Percentiles rank a stretch among this genome's conserved stretches.
phyloP scores from a whole-genome alignment of 768 basidiomycete genomes.

The Trametes maxima region DNA sequence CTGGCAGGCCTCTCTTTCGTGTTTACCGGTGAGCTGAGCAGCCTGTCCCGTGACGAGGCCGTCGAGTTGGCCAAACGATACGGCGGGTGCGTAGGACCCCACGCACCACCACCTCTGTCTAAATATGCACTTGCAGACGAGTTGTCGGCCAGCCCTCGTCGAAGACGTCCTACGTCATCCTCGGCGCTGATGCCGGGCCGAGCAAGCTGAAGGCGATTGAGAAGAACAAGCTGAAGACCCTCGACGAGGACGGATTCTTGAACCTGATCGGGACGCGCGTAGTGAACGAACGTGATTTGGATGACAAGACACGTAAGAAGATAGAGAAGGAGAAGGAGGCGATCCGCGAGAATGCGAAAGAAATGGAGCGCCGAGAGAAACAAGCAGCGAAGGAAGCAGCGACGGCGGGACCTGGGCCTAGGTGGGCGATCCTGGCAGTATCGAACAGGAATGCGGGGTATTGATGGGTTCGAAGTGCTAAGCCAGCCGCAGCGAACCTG shows the following conservation, averaged over 20 bases:
- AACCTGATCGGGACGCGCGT: slow-evolving; percentile 74
- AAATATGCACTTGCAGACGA: slow-evolving; percentile 52
- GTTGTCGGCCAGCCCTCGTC: slow-evolving; percentile 87
- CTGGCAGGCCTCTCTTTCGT: slow-evolving; percentile 89
- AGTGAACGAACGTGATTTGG: slow-evolving; percentile 38
- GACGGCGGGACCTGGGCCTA: slow-evolving; percentile 16
- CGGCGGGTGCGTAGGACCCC: slow-evolving; percentile 67
- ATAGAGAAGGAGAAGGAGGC: slow-evolving; percentile 78
- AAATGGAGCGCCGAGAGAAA: slow-evolving; percentile 77
- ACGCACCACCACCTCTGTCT: not conserved
- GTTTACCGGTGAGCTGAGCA: slow-evolving; percentile 91
- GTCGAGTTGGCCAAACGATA: slow-evolving; percentile 88
- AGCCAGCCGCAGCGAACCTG: slow-evolving; percentile 46
- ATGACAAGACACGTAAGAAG: slow-evolving; percentile 83
- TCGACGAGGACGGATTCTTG: slow-evolving; percentile 88
- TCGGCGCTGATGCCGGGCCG: slow-evolving; percentile 87
- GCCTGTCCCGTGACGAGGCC: slow-evolving; percentile 87
- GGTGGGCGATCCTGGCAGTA: not conserved
- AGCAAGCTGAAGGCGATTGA: slow-evolving; percentile 86
- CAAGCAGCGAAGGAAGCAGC: slow-evolving; percentile 43
- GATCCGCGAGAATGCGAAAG: slow-evolving; percentile 70
- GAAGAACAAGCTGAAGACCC: slow-evolving; percentile 72
- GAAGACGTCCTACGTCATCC: slow-evolving; percentile 86
- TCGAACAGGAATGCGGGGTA: not conserved
- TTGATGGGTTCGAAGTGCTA: not conserved